Conservation (phyloP, 2,329 filamentous ascomycete species). For the Kalmusia sp. region DNA sequence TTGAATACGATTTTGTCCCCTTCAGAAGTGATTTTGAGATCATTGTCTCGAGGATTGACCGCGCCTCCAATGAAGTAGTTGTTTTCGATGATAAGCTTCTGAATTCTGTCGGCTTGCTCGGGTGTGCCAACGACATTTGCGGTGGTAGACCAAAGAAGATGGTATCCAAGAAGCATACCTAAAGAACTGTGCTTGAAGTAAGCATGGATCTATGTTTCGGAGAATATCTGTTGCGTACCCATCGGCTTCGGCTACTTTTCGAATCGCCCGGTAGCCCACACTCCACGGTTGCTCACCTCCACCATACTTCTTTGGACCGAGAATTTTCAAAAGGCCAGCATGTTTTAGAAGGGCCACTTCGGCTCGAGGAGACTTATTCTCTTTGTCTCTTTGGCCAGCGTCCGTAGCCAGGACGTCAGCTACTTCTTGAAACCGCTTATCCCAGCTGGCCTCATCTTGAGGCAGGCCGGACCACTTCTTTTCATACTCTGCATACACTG, state of each 20-base stretch:
- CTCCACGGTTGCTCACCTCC: slow-evolving; percentile 62
- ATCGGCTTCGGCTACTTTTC: slow-evolving; percentile 69
- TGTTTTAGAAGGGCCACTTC: slow-evolving; percentile 61
- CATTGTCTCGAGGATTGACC: slow-evolving; percentile 70
- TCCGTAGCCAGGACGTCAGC: slow-evolving; percentile 58
- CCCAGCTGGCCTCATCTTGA: slow-evolving; percentile 52
- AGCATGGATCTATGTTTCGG: background rate
- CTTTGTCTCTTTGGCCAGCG: slow-evolving; percentile 56
- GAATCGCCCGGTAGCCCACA: slow-evolving; percentile 65
- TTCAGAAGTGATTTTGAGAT: slow-evolving; percentile 63
- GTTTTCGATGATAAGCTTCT: slow-evolving; percentile 66
- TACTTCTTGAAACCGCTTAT: slow-evolving; percentile 58
- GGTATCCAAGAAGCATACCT: slow-evolving; percentile 71
- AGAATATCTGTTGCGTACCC: slow-evolving; percentile 49
- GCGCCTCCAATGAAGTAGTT: slow-evolving; percentile 71
- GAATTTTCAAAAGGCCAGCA: slow-evolving; percentile 57
- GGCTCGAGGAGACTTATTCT: slow-evolving; percentile 60
- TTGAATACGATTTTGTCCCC: slow-evolving; percentile 65
- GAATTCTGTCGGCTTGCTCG: slow-evolving; percentile 64
- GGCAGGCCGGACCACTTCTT: slow-evolving; percentile 49
- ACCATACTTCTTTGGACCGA: slow-evolving; percentile 59
- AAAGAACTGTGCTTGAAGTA: slow-evolving; percentile 54
- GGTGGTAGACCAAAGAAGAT: slow-evolving; percentile 69
- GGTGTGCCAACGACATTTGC: slow-evolving; percentile 66
- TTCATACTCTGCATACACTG: slow-evolving; percentile 51